Evolutionary conservation across 2,329 filamentous ascomycete genomes (phyloP).

Genomic region (Microascus cirrosus): DNA sequence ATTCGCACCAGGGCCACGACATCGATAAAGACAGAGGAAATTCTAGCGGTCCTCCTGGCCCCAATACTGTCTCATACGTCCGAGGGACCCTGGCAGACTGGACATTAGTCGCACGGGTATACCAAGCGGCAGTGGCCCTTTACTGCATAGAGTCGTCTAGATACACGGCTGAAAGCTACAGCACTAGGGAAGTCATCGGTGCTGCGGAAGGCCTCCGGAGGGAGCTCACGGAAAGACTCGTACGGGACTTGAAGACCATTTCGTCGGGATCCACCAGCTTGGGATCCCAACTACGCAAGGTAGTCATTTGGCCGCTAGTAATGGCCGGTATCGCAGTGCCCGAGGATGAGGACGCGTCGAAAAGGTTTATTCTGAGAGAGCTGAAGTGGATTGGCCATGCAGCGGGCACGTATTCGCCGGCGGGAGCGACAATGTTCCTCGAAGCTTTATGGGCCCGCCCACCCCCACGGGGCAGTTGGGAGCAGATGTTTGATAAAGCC

Average conservation of each 20-base stretch:
- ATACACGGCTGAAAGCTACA: neutral
- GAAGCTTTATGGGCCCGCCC: constrained; percentile 3
- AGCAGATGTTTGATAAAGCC: constrained; percentile 1
- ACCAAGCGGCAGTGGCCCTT: constrained; percentile 10
- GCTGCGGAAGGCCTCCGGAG: neutral
- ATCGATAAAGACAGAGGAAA: too few species aligned
- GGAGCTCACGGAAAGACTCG: neutral
- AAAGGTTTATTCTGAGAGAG: constrained; percentile 8
- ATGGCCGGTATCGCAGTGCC: constrained; percentile 13
- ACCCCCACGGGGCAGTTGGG: neutral
- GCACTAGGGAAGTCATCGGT: neutral
- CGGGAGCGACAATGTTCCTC: neutral
- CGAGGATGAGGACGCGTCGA: constrained; percentile 5
- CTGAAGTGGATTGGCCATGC: neutral
- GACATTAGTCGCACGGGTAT: constrained; percentile 9
- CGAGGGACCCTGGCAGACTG: constrained; percentile 5
- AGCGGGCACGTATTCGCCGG: neutral
- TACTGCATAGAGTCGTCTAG: constrained; percentile 11
- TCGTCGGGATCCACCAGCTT: neutral
- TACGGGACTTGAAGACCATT: neutral
- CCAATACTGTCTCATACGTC: too few species aligned
- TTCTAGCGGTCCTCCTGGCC: too few species aligned
- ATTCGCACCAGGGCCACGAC: too few species aligned
- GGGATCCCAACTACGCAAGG: constrained; percentile 7
- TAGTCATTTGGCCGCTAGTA: constrained; percentile 14